Evolutionary conservation across 1,284 basidiomycete genomes (phyloP), one percentile per base, ranked within the genome.

Genomic region (Moesziomyces globuligerus): DNA sequence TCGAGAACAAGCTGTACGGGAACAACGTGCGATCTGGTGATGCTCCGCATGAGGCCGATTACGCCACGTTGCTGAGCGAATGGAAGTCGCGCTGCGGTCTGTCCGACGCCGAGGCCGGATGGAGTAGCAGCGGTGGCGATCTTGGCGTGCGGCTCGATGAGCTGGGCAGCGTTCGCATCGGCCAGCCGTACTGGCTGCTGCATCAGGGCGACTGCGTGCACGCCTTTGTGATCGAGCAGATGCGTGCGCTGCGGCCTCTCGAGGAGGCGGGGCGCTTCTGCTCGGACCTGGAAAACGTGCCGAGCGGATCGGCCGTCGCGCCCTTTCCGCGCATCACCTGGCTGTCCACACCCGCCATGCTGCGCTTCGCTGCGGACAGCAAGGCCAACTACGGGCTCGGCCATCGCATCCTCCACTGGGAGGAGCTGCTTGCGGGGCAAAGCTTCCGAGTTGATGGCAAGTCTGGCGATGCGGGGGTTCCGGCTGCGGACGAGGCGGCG

Each of bases 201-300:
- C 68, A 71, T 25, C 68, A 71, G 23, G 68, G 68, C 25, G 68
- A 66, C 20, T 71, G 68, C 34, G 48, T 56, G 1, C 68, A 71
- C 17, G 53, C 53, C 42, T 62, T 71, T 23, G 51, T 61, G n/a
- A 28, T 71, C 34, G 68, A 71, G 32, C 46, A 61, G 44, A 36
- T 71, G 0, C 53, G 68, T 18, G 57, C 53, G 5, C 32, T 71
- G n/a, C 68, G 61, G 9, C 68, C 68, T 7, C 37, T 43, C 49
- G 67, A 71, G 20, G 23, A 57, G 24, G 8, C 18, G n/a, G 1
- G 15, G 21, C 32, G 20, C 45, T 66, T 21, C n/a, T 41, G 6
- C 20, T 34, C 13, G 24, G 48, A 25, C 13, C 18, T 43, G 15
- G 56, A 59, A 32, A 55, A 15, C 26, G 48, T 43, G 6, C 43